Conservation (phyloP, 2,329 filamentous ascomycete species). For the Botrytis elliptica region DNA sequence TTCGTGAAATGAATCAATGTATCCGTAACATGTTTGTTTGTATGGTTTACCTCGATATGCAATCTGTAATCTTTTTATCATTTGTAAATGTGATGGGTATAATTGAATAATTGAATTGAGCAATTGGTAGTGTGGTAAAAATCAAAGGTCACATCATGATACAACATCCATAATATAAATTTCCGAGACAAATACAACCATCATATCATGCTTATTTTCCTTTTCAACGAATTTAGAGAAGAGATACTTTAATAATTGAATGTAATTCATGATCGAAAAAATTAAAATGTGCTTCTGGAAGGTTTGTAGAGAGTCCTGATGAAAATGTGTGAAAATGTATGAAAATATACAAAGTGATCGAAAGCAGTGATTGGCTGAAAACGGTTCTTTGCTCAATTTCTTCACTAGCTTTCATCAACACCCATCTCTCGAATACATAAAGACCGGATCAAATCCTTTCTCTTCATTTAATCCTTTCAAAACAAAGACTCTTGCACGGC, state of each 20-base stretch:
- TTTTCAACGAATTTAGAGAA: neutral
- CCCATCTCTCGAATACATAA: constrained; percentile 36
- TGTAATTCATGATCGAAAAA: neutral
- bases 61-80: constrained; percentile 7
- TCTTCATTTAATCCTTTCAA: constrained; percentile 28
- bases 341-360: constrained; percentile 24
- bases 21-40: constrained; percentile 30
- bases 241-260: neutral
- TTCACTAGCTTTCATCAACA: constrained; percentile 24
- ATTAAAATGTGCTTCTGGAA: constrained; percentile 5
- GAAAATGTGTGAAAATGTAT: neutral
- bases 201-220: neutral
- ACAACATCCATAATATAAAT: neutral
- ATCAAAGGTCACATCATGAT: neutral
- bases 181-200: neutral
- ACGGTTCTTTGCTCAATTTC: constrained; percentile 33
- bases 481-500: constrained; percentile 35
- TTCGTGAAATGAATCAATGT: constrained; percentile 12
- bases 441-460: constrained; percentile 35
- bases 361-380: constrained; percentile 38
- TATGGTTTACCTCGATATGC: constrained; percentile 29
- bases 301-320: constrained; percentile 13
- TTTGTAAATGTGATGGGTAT: neutral
- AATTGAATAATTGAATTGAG: neutral
- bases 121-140: neutral